Conservation (phyloP, 2,329 filamentous ascomycete species). For the Penicillium polonicum region DNA sequence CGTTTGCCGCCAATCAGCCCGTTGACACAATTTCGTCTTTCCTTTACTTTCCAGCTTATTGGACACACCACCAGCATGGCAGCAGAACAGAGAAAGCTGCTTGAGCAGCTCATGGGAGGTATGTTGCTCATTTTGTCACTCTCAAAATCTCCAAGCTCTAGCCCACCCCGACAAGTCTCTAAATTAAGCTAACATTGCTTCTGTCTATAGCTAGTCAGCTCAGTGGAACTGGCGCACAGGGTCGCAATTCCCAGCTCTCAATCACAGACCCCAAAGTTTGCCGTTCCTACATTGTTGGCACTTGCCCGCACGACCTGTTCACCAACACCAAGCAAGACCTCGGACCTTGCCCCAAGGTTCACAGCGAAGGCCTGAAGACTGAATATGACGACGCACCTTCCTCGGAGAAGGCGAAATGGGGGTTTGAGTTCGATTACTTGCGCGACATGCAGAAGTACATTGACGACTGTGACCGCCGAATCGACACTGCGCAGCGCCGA, state of each 20-base stretch:
- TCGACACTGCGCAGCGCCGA: slow-evolving; percentile 83
- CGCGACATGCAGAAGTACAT: slow-evolving; percentile 95
- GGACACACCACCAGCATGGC: slow-evolving; percentile 62
- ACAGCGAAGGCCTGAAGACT: slow-evolving; percentile 81
- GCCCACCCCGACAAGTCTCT: slow-evolving; percentile 6
- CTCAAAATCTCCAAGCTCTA: slow-evolving; percentile 11
- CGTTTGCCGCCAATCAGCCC: slow-evolving; percentile 8
- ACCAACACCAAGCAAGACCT: slow-evolving; percentile 99
- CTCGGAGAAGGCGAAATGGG: slow-evolving; percentile 71
- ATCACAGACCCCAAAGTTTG: slow-evolving; percentile 93
- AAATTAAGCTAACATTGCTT: slow-evolving; percentile 28
- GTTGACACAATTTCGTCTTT: slow-evolving; percentile 10
- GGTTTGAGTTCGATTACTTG: slow-evolving; percentile 96
- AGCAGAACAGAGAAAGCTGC: slow-evolving; percentile 95
- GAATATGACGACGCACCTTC: slow-evolving; percentile 78
- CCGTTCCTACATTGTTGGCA: slow-evolving; percentile 88
- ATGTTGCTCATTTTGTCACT: slow-evolving; percentile 15
- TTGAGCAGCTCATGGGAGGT: slow-evolving; percentile 81
- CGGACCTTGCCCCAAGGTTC: slow-evolving; percentile 81
- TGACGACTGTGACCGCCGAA: slow-evolving; percentile 91
- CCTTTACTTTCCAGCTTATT: slow-evolving; percentile 2
- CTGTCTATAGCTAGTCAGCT: slow-evolving; percentile 57
- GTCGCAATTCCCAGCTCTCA: slow-evolving; percentile 75
- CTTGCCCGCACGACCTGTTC: slow-evolving; percentile 97
- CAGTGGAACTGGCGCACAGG: slow-evolving; percentile 72